Evolutionary conservation across 768 basidiomycete species (phyloP).

Genomic region (Calocybe indica): DNA sequence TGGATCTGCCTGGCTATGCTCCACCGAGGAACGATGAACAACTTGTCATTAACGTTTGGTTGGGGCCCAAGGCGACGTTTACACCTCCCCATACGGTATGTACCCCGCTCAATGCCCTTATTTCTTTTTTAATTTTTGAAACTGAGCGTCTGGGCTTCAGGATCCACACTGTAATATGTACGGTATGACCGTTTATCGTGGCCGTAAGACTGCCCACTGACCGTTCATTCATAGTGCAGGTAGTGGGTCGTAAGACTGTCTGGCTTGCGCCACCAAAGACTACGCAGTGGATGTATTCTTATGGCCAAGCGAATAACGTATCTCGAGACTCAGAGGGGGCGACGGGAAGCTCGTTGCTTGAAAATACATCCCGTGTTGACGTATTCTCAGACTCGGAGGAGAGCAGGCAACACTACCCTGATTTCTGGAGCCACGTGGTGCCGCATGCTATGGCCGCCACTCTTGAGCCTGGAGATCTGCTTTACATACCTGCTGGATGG

Average conservation of each 20-base stretch:
- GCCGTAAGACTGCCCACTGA: conserved; percentile 4
- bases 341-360: conserved; percentile 41
- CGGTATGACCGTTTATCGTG: conserved; percentile 35
- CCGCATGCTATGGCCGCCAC: conserved; percentile 55
- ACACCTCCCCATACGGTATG: conserved; percentile 86
- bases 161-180: conserved; percentile 94
- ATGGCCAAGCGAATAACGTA: conserved; percentile 13
- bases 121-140: conserved; percentile 5
- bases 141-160: conserved; percentile 30
- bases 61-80: conserved; percentile 72
- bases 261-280: conserved; percentile 81
- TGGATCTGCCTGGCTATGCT: conserved; percentile 44
- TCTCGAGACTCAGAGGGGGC: conserved; percentile 33
- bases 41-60: conserved; percentile 72
- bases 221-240: conserved; percentile 54
- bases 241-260: conserved; percentile 83
- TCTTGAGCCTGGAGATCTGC: conserved; percentile 75
- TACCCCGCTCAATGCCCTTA: conserved; percentile 5
- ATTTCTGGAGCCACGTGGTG: conserved; percentile 52
- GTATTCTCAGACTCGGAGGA: conserved; percentile 47
- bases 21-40: conserved; percentile 64
- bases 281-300: conserved; percentile 56
- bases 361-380: conserved; percentile 80
- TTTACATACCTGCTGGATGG: conserved; percentile 91
- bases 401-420: conserved; percentile 26